Evolutionary conservation across 345 rosid genomes (phyloP), one percentile per base, ranked within the genome.

Genomic region (Rhodomyrtus tomentosa): DNA sequence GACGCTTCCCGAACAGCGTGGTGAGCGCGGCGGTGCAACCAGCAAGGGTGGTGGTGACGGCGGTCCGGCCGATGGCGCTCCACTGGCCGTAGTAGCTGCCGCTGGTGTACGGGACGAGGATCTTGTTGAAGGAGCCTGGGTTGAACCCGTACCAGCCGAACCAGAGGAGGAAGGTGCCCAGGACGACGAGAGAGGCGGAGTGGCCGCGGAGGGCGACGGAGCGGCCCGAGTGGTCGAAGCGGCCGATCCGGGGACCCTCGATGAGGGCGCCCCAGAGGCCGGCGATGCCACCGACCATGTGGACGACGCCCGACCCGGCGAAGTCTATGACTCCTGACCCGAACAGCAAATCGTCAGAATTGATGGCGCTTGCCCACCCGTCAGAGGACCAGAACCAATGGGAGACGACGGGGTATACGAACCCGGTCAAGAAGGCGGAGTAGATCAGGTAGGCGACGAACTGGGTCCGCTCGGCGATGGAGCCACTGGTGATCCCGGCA

Each of bases 361-460:
- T 89, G 3, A 86, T 58, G 2, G 99, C 91, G 50, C 98, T 95
- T 20, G 96, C 98, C 98, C 99, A 96, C 14, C 99, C 99, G 42
- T 95, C 98, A 0, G 12, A 3, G 2, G 99, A 90, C 99, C 99
- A 96, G 85, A 96, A 94, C 99, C 99, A 96, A 81, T 96, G 99
- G 45, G 99, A 89, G 16, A 95, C 97, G 10, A 96, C 95, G 0
- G 99, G 99, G 85, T 96, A 96, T 50, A 96, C 99, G 32, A 96
- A 96, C 0, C 98, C 99, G 2, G 99, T 96, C 29, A 96, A 62
- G 84, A 95, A 95, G 7, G 98, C 90, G 4, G 99, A 96, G 90
- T 95, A 96, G 1, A 95, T 94, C 83, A 96, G 83, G 80, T 95
- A 96, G 74, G 99, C 94, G 3, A 93, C 96, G 59, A 96, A 95